Base-by-base conservation (phyloP, 2,329 filamentous ascomycete species). In the Claviceps humidiphila region DNA sequence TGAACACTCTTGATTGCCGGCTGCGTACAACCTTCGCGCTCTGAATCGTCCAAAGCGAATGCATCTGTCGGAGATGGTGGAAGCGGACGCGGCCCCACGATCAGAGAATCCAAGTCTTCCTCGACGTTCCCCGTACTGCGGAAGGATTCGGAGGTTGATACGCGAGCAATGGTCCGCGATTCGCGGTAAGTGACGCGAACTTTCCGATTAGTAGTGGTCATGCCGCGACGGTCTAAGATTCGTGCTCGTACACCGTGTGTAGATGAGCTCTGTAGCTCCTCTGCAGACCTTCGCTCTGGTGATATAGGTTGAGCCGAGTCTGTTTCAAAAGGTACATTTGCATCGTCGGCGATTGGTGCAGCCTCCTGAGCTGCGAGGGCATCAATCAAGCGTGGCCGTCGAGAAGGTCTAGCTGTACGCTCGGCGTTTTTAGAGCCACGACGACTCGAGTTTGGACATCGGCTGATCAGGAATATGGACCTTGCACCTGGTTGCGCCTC, bases 1-100 rank as follows among this genome's bases (percentile, higher is more conserved):
- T 85, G 81, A 17, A 85, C 77, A 57, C 78, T 82, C 53, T 76
- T 74, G 47, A 84, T 79, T 30, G 76, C 75, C 17, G 74, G 71
- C 46, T 71, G 73, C 20, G 67, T 58, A 16, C 71, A 69, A 22
- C 71, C 67, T 1, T 72, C 68, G 14, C 64, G 62, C 5, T 74
- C 74, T 17, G 57, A 54, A 5, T 62, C 60, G 11, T 64, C 64
- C n/a, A 59, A 57, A 8, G 60, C 57, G 41, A 60, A 56, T 24
- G 58, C 57, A 30, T 61, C 58, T 22, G 54, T 53, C 5, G 55
- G 57, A 1, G 60, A 58, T 8, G 58, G 58, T 8, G 62, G 60
- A 1, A 61, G 46, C n/a, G 60, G 37, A 8, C 45, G 52, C 8
- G 58, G 53, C 34, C 60, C 60, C 16, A 59, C 45, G 6, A 62